These are phyloP conservation scores for Chrysoporthe deuterocubensis DNA, from an alignment of 2,329 filamentous ascomycete genomes.

Conservation along the genomic window DNA sequence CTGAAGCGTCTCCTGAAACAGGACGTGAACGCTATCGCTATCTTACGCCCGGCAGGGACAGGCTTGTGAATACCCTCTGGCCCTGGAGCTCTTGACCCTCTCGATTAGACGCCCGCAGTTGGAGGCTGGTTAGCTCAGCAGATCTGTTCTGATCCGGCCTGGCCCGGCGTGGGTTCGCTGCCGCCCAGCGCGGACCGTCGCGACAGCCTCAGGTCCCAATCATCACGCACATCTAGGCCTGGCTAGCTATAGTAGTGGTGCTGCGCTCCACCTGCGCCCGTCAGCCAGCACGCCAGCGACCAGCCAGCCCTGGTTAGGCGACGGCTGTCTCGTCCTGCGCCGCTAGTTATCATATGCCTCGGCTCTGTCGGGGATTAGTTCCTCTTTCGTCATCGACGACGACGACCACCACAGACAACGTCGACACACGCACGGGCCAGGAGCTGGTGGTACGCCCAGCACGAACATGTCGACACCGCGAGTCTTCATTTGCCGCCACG, in stretches of 20 bases:
- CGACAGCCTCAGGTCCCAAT: neutral
- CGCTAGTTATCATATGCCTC: neutral
- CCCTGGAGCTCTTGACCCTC: too few species aligned
- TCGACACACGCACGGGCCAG: neutral
- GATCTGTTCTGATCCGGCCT: neutral
- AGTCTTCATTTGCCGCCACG: constrained; percentile 84
- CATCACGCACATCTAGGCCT: neutral
- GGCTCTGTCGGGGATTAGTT: neutral
- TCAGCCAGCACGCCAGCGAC: too few species aligned
- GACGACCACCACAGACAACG: neutral
- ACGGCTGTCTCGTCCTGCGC: neutral
- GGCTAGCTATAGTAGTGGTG: neutral
- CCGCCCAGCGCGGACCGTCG: neutral
- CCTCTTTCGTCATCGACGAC: neutral
- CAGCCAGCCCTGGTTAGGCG: neutral
- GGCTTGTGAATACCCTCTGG: neutral
- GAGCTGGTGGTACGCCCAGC: neutral
- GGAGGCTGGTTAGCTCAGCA: neutral
- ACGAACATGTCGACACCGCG: constrained; percentile 61
- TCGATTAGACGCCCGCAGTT: neutral
- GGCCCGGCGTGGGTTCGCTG: neutral
- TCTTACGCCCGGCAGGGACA: neutral
- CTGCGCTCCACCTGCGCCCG: too few species aligned
- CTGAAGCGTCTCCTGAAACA: constrained; percentile 4
- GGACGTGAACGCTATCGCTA: neutral